These are phyloP conservation scores for Poa annua DNA, from an alignment of 176 grass and related monocot species.

Conservation along the genomic window DNA sequence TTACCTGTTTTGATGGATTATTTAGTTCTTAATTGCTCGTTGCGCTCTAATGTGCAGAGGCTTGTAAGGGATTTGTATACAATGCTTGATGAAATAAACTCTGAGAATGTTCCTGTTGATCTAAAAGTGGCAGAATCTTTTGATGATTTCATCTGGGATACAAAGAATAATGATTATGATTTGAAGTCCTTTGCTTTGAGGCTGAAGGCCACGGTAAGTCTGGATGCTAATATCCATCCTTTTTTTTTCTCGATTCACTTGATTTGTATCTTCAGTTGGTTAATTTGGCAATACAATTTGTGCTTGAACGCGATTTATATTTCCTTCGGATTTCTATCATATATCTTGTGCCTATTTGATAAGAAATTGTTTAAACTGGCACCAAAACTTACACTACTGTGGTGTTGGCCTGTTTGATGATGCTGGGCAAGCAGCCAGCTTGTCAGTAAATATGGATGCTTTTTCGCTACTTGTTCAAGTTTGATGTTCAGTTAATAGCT, in stretches of 20 bases:
- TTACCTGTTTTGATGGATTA: constrained; percentile 1
- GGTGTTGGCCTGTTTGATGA: constrained; percentile 8
- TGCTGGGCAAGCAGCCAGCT: constrained; percentile 12
- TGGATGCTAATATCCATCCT: not conserved
- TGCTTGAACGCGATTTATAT: not conserved
- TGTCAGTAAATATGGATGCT: not conserved
- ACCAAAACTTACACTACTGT: not conserved
- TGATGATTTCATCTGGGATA: constrained; percentile 86
- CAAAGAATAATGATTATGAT: constrained; percentile 88
- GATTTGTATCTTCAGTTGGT: constrained; percentile 1
- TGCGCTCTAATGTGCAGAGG: constrained; percentile 56
- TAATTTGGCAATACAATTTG: constrained; percentile 22
- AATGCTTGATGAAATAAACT: constrained; percentile 77
- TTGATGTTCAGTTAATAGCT: constrained; percentile 20
- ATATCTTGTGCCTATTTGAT: not conserved
- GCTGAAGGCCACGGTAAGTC: constrained; percentile 76
- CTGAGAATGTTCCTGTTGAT: constrained; percentile 64
- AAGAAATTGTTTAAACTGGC: not conserved
- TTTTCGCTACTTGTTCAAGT: not conserved
- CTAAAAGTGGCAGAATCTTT: constrained; percentile 82
- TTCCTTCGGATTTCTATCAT: not conserved
- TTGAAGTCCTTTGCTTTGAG: constrained; percentile 77
- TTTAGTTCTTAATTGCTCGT: constrained; percentile 38
- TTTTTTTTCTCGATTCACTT: not conserved
- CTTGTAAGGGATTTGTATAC: constrained; percentile 85